A percentile compares a stretch with the other conserved stretches of the same genome.
These are phyloP conservation scores for Crucibulum cyathiforme DNA, from an alignment of 1,284 basidiomycete species.

Conservation along the genomic window DNA sequence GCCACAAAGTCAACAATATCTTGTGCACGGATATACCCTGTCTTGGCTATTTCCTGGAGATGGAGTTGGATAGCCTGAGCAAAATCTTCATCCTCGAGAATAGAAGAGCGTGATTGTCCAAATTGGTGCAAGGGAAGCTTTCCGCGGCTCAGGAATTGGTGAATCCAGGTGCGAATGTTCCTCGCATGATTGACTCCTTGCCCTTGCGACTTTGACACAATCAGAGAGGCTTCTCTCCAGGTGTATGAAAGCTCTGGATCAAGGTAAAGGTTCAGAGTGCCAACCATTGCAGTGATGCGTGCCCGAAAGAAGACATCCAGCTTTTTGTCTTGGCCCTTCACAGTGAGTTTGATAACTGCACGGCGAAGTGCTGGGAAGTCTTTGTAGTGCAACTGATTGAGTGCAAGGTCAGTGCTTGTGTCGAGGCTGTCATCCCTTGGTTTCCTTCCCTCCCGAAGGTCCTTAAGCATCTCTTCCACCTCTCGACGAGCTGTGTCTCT, in stretches of 20 bases:
- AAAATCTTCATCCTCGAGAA: constrained; percentile 32
- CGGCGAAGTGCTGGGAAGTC: constrained; percentile 11
- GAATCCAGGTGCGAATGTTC: constrained; percentile 24
- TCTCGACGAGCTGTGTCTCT: too few relatives aligned
- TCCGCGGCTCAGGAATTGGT: constrained; percentile 12
- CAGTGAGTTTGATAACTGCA: constrained; percentile 4
- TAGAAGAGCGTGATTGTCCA: constrained; percentile 14
- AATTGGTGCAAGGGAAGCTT: constrained; percentile 25
- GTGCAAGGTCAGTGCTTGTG: constrained; percentile 2
- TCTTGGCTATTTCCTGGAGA: constrained; percentile 17
- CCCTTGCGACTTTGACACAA: constrained; percentile 1
- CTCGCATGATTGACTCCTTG: constrained; percentile 20
- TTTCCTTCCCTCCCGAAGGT: not conserved
- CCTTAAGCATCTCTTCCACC: too few relatives aligned
- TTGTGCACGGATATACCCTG: constrained; percentile 28
- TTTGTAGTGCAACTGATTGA: constrained; percentile 9
- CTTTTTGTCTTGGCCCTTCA: constrained; percentile 17
- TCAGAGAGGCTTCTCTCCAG: constrained; percentile 15
- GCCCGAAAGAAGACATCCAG: constrained; percentile 21
- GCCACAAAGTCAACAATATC: constrained; percentile 33
- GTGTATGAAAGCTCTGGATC: constrained; percentile 29
- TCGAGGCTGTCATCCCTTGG: constrained; percentile 7
- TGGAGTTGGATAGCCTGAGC: constrained; percentile 17
- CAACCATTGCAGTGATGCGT: constrained; percentile 32
- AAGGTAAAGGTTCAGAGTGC: constrained; percentile 34